Percentiles rank a stretch among this genome's conserved stretches.
These are phyloP conservation scores for Penicillium sp. DNA, from an alignment of 2,329 filamentous ascomycete species.

Conservation along the genomic window DNA sequence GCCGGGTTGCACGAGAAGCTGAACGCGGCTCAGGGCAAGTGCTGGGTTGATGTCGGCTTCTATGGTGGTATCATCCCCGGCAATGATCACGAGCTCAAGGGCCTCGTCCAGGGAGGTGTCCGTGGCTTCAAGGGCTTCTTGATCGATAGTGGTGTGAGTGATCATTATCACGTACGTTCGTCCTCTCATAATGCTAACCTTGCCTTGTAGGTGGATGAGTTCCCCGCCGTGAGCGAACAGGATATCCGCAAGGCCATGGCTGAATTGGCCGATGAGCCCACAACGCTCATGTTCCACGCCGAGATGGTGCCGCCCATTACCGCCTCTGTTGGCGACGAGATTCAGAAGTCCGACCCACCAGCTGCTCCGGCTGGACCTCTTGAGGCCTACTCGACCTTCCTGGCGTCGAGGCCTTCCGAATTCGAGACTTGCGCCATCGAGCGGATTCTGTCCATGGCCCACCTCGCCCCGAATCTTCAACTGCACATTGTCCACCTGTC, in stretches of 20 bases:
- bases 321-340: conserved; percentile 73
- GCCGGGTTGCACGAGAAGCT: conserved; percentile 80
- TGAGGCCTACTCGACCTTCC: conserved; percentile 81
- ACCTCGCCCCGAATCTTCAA: conserved; percentile 74
- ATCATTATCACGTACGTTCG: not conserved
- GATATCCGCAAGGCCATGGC: conserved; percentile 80
- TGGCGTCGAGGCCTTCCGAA: conserved; percentile 80
- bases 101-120: conserved; percentile 79
- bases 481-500: conserved; percentile 93
- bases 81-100: conserved; percentile 74
- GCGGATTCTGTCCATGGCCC: conserved; percentile 77
- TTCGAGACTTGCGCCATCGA: conserved; percentile 91
- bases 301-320: conserved; percentile 93
- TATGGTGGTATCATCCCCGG: conserved; percentile 94
- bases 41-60: conserved; percentile 98
- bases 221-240: conserved; percentile 77
- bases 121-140: conserved; percentile 96
- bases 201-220: conserved; percentile 74
- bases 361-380: conserved; percentile 68
- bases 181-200: conserved; percentile 15
- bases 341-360: conserved; percentile 67
- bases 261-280: conserved; percentile 74
- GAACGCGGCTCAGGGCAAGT: conserved; percentile 76
- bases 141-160: conserved; percentile 87
- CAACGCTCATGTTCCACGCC: conserved; percentile 97